Percentiles rank a stretch among this genome's conserved stretches.
These are phyloP conservation scores for Daldinia vernicosa DNA, from an alignment of 495 filamentous ascomycete species.

Conservation along the genomic window DNA sequence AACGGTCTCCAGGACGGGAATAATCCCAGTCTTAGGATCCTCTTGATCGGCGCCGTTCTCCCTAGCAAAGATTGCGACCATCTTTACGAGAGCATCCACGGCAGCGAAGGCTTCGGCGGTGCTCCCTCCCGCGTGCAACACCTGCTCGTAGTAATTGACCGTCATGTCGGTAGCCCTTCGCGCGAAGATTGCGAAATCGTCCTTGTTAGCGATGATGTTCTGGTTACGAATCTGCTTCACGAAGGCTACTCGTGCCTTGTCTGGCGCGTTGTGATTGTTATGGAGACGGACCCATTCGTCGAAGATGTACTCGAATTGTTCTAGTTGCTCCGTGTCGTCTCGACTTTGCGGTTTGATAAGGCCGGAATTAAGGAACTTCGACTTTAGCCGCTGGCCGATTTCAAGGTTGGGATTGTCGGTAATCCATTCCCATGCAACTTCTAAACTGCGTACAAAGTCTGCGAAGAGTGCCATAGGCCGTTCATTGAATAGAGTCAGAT, in stretches of 20 bases:
- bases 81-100: slow-evolving; percentile 86
- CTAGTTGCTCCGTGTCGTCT: slow-evolving; percentile 58
- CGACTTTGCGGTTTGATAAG: slow-evolving; percentile 57
- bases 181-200: slow-evolving; percentile 80
- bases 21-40: slow-evolving; percentile 26
- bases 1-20: slow-evolving; percentile 73
- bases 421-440: slow-evolving; percentile 85
- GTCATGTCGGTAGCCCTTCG: slow-evolving; percentile 83
- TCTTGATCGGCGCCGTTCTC: slow-evolving; percentile 47
- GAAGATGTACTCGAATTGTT: slow-evolving; percentile 93
- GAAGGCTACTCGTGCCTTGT: slow-evolving; percentile 78
- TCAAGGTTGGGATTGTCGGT: slow-evolving; percentile 72
- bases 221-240: slow-evolving; percentile 82
- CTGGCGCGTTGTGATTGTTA: slow-evolving; percentile 73
- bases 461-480: slow-evolving; percentile 78
- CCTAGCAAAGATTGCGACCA: slow-evolving; percentile 78
- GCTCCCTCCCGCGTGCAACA: slow-evolving; percentile 64
- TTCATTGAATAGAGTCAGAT: slow-evolving; percentile 78
- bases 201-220: slow-evolving; percentile 72
- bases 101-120: slow-evolving; percentile 76
- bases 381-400: slow-evolving; percentile 71
- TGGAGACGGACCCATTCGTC: slow-evolving; percentile 91
- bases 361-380: slow-evolving; percentile 72
- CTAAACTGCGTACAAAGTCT: slow-evolving; percentile 84
- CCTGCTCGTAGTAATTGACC: slow-evolving; percentile 76